Evolutionary conservation across 1,284 basidiomycete genomes (phyloP).

Genomic region (Ustilago vetiveriae): DNA sequence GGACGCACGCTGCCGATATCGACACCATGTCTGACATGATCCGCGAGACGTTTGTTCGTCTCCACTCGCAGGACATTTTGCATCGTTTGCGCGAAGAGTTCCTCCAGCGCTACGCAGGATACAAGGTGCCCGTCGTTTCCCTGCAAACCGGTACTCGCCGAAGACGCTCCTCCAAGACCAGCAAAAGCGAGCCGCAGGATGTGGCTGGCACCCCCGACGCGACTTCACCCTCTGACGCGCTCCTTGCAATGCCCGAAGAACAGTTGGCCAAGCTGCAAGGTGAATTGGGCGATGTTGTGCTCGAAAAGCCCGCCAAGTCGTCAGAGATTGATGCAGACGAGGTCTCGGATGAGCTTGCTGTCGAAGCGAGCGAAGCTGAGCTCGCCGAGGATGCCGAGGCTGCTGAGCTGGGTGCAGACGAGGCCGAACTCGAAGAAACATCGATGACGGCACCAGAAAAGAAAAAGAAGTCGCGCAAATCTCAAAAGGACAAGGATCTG

Average conservation of each 20-base stretch:
- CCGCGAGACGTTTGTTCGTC: constrained; percentile 89
- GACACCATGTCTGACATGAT: constrained; percentile 90
- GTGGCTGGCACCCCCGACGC: constrained; percentile 2
- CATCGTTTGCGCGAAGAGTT: constrained; percentile 70
- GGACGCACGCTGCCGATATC: constrained; percentile 91
- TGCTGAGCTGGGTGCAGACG: constrained; percentile 20
- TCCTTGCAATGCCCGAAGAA: constrained; percentile 34
- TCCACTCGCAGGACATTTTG: constrained; percentile 88
- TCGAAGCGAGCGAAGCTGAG: constrained; percentile 10
- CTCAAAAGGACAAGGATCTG: constrained; percentile 23
- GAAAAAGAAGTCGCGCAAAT: constrained; percentile 2
- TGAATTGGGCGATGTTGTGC: constrained; percentile 20
- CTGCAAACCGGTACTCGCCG: constrained; percentile 8
- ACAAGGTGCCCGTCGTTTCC: constrained; percentile 53
- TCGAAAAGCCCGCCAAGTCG: constrained; percentile 20
- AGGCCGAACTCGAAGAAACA: not conserved
- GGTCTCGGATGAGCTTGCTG: constrained; percentile 17
- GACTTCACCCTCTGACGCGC: constrained; percentile 21
- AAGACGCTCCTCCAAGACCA: constrained; percentile 8
- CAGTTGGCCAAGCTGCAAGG: constrained; percentile 33
- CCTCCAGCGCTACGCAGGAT: constrained; percentile 57
- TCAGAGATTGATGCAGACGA: constrained; percentile 15
- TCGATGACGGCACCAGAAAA: constrained; percentile 4
- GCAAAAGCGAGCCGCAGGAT: not conserved
- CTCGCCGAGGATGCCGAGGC: constrained; percentile 7